These are phyloP conservation scores for Crotalaria pallida DNA, from an alignment of 306 rosid genomes.

Conservation along the genomic window DNA sequence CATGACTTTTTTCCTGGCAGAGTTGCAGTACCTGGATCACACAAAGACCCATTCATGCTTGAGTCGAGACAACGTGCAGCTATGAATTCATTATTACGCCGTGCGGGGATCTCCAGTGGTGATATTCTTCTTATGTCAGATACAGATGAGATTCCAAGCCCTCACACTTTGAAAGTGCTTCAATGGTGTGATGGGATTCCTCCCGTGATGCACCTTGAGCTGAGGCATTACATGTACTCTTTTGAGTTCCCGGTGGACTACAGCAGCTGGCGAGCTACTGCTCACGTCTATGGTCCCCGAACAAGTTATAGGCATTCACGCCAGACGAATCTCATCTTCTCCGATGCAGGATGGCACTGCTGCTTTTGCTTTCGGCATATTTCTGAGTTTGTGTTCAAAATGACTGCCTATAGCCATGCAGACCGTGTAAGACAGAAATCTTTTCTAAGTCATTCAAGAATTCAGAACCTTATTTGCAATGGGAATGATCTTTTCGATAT, in stretches of 20 bases:
- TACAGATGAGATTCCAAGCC: slow-evolving; percentile 88
- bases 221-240: slow-evolving; percentile 81
- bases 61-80: slow-evolving; percentile 63
- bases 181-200: slow-evolving; percentile 95
- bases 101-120: slow-evolving; percentile 55
- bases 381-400: slow-evolving; percentile 74
- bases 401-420: slow-evolving; percentile 93
- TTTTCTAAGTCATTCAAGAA: slow-evolving; percentile 62
- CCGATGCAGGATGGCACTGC: slow-evolving; percentile 97
- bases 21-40: slow-evolving; percentile 35
- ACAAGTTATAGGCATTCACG: slow-evolving; percentile 68
- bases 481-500: slow-evolving; percentile 79
- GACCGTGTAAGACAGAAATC: slow-evolving; percentile 62
- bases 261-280: slow-evolving; percentile 86
- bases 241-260: slow-evolving; percentile 87
- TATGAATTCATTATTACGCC: slow-evolving; percentile 54
- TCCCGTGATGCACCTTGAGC: slow-evolving; percentile 71
- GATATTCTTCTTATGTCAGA: slow-evolving; percentile 79
- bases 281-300: slow-evolving; percentile 47
- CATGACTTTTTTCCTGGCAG: slow-evolving; percentile 46
- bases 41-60: slow-evolving; percentile 53
- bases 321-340: slow-evolving; percentile 44
- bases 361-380: slow-evolving; percentile 78
- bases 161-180: slow-evolving; percentile 65
- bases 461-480: slow-evolving; percentile 62